Base-by-base conservation (phyloP, 805 yeast genomes). In the Myxozyma monticola region DNA sequence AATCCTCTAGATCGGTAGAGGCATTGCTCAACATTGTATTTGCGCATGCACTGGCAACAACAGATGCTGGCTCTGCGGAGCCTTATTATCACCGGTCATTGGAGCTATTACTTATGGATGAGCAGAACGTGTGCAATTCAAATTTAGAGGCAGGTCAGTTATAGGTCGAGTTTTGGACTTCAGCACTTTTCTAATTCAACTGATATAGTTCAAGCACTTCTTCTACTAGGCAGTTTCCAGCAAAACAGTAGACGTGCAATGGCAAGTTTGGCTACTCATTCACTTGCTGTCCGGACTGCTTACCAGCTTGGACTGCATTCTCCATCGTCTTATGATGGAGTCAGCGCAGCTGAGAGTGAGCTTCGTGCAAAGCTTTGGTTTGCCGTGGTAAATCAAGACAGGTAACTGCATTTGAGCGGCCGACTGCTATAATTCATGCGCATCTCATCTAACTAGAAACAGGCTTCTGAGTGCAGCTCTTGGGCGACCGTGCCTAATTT, bases 351-450 rank as follows among this genome's bases (percentile, higher is more conserved):
- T 3, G 38, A 36, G 3, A 17, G 24, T 9, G 26, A 36, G 9
- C 38, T 36, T 10, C 38, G 38, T 7, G 38, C 38, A 21, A 36
- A 36, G 24, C 24, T 36, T 7, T 36, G 38, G 38, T 36, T 36
- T 17, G 38, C 26, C 3, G 38, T 36, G 15, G 38, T 36, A 10
- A 36, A 20, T 25, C 38, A 36, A 20, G 38, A 36, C 25, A 36
- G 38, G 38, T 36, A 21, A 18, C 25, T 20, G 14, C 10, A 18
- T 12, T 4, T 4, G 8, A 2, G 21, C n/a, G n/a, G n/a, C n/a
- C n/a, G n/a, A n/a, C n/a, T n/a, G n/a, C n/a, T n/a, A n/a, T n/a
- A n/a, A n/a, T n/a, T n/a, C n/a, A n/a, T n/a, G n/a, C n/a, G n/a
- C n/a, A 36, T 8, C 20, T 17, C 2, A 12, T 10, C 26, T 36